A percentile compares a stretch with the other conserved stretches of the same genome.
phyloP scores from a whole-genome alignment of 495 filamentous ascomycete species.

The Neurospora terricola region DNA sequence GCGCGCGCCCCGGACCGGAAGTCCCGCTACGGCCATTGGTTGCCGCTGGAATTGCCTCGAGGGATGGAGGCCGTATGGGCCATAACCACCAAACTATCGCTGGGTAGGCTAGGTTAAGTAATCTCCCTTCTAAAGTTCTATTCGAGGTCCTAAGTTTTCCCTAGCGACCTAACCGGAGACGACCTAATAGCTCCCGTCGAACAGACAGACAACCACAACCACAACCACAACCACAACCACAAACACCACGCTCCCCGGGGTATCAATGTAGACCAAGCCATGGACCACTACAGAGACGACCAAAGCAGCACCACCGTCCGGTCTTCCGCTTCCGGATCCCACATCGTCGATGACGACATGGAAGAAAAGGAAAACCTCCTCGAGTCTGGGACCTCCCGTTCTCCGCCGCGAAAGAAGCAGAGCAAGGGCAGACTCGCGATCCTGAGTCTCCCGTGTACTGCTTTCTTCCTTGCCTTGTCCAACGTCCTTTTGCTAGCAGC shows the following conservation, averaged over 20 bases:
- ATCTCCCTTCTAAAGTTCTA: not conserved
- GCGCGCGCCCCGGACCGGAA: not conserved
- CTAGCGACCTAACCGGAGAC: too few species aligned
- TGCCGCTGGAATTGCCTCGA: not conserved
- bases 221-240: too few species aligned
- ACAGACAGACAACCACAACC: too few species aligned
- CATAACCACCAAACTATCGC: not conserved
- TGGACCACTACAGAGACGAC: conserved; percentile 2
- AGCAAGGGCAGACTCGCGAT: too few species aligned
- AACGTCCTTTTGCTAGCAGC: not conserved
- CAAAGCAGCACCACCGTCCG: not conserved
- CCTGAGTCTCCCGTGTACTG: not conserved
- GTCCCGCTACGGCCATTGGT: not conserved
- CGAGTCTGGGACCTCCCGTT: not conserved
- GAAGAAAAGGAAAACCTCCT: not conserved
- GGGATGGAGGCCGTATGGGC: not conserved
- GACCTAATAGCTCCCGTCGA: too few species aligned
- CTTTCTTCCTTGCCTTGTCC: not conserved
- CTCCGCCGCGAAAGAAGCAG: not conserved
- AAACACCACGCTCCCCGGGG: too few species aligned
- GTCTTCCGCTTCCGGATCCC: not conserved
- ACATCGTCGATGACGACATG: not conserved
- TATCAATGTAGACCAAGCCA: not conserved
- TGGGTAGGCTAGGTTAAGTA: not conserved
- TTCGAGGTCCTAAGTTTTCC: too few species aligned